Evolutionary conservation across 345 rosid species (phyloP).

Genomic region (Melastoma malabathricum): DNA sequence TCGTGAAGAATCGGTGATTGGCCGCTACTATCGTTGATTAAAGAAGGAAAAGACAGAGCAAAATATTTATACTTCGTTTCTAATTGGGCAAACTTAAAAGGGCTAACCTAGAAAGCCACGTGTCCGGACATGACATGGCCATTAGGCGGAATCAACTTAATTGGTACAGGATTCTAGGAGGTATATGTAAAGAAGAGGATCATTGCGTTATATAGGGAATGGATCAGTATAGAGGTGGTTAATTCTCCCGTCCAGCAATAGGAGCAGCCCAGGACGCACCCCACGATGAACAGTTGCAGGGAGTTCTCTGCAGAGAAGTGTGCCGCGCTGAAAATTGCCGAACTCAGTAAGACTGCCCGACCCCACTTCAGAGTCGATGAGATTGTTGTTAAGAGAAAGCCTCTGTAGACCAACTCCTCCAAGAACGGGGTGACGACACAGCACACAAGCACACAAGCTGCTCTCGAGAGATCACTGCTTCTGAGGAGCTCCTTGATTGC

Average conservation of each 20-base stretch:
- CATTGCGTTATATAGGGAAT: slow-evolving; percentile 67
- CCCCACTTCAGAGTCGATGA: slow-evolving; percentile 47
- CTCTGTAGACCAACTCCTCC: slow-evolving; percentile 76
- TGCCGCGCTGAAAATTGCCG: slow-evolving; percentile 57
- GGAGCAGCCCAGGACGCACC: slow-evolving; percentile 51
- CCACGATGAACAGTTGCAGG: slow-evolving; percentile 53
- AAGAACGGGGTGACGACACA: slow-evolving; percentile 53
- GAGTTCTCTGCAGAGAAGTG: slow-evolving; percentile 64
- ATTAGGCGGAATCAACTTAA: too few species aligned
- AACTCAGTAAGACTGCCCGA: slow-evolving; percentile 41
- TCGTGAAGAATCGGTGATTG: too few species aligned
- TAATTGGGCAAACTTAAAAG: too few species aligned
- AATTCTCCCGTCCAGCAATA: slow-evolving; percentile 76
- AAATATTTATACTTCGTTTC: too few species aligned
- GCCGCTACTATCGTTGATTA: too few species aligned
- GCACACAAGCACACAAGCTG: slow-evolving; percentile 38
- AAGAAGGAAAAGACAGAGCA: too few species aligned
- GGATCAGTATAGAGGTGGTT: slow-evolving; percentile 41
- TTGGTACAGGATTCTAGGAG: too few species aligned
- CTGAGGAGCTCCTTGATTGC: slow-evolving; percentile 44
- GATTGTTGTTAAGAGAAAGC: slow-evolving; percentile 55
- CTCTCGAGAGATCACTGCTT: slow-evolving; percentile 34
- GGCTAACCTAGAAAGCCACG: too few species aligned
- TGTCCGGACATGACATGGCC: too few species aligned
- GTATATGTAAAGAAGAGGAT: slow-evolving; percentile 27